Conservation (phyloP, 179 eudicot genomes). For the Silene coronaria region DNA sequence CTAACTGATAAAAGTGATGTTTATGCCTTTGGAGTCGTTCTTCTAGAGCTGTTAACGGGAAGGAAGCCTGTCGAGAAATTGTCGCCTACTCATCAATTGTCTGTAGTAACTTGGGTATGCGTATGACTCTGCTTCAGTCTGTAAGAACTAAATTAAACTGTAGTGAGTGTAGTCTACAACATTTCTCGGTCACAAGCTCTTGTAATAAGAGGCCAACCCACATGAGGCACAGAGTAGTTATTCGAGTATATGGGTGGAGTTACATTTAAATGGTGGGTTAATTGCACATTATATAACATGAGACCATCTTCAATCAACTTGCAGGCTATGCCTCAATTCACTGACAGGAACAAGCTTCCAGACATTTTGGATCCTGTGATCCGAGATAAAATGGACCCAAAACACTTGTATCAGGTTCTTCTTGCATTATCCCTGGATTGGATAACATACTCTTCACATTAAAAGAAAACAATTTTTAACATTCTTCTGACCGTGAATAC, state of each 20-base stretch:
- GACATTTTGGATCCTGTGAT: conserved; percentile 57
- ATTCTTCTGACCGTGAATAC: neutral
- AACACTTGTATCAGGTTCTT: conserved; percentile 71
- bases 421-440: neutral
- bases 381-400: conserved; percentile 60
- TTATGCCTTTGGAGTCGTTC: conserved; percentile 68
- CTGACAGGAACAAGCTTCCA: conserved; percentile 67
- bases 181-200: neutral
- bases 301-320: neutral
- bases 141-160: neutral
- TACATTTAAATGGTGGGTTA: neutral
- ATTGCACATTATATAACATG: neutral
- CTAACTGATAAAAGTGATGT: conserved; percentile 74
- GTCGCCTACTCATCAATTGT: conserved; percentile 48
- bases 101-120: conserved; percentile 67
- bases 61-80: conserved; percentile 58
- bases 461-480: neutral
- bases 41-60: conserved; percentile 63
- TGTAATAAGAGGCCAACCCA: neutral
- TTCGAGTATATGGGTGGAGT: neutral
- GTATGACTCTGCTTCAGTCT: neutral
- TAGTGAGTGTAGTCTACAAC: too few species aligned
- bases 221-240: too few species aligned
- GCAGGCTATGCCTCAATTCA: conserved; percentile 80
- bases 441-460: neutral